Evolutionary conservation across 176 grass and related monocot species (phyloP).

Genomic region (Otatea glauca): DNA sequence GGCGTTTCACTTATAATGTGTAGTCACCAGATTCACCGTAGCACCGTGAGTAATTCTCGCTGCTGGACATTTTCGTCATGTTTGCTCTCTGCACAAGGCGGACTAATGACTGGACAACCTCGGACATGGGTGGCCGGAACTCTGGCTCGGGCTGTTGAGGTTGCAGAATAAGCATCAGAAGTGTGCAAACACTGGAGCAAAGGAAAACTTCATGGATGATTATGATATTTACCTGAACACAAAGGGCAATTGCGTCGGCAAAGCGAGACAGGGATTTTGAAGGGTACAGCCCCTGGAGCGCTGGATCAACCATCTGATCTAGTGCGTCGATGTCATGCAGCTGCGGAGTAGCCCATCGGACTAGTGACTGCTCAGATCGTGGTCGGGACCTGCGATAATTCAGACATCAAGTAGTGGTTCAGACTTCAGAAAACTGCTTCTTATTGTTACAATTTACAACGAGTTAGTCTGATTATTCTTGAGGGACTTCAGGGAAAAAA

Average conservation of each 20-base stretch:
- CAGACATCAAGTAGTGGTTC: conserved; percentile 13
- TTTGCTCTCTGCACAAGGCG: conserved; percentile 61
- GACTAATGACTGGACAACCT: conserved; percentile 70
- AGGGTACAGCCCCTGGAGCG: conserved; percentile 84
- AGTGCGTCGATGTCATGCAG: conserved; percentile 92
- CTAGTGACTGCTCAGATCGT: conserved; percentile 71
- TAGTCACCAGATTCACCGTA: conserved; percentile 37
- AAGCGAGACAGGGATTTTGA: conserved; percentile 93
- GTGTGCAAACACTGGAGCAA: background rate
- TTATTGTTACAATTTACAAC: background rate
- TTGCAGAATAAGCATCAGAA: background rate
- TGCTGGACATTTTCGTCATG: conserved; percentile 12
- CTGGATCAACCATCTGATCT: conserved; percentile 86
- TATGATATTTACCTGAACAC: conserved; percentile 66
- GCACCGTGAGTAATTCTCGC: background rate
- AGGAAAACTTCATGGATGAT: background rate
- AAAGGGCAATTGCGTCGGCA: conserved; percentile 84
- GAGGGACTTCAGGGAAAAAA: background rate
- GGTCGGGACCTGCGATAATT: conserved; percentile 55
- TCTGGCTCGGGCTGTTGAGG: conserved; percentile 64
- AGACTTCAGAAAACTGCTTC: background rate
- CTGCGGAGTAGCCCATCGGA: conserved; percentile 78
- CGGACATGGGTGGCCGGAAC: conserved; percentile 80
- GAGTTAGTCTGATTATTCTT: background rate
- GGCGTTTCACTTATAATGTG: background rate